A percentile compares a stretch with the other conserved stretches of the same genome.
These are phyloP conservation scores for Xylaria sp. DNA, from an alignment of 2,329 filamentous ascomycete genomes.

Conservation along the genomic window DNA sequence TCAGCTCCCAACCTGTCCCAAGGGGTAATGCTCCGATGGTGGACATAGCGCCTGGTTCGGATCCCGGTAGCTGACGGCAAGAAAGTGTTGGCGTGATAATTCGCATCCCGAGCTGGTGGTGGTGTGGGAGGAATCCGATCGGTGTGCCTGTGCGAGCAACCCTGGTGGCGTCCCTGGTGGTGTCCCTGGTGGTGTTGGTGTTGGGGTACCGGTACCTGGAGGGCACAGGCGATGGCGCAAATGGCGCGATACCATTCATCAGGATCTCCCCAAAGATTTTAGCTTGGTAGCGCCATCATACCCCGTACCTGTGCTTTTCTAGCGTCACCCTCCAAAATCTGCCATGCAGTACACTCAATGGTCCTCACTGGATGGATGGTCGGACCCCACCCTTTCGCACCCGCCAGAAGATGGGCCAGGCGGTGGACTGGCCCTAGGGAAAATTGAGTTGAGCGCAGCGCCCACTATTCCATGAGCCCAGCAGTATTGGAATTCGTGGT, in stretches of 20 bases:
- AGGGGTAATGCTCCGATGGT: too few relatives aligned
- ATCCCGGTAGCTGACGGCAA: too few relatives aligned
- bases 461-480: neutral
- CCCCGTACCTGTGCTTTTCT: constrained; percentile 27
- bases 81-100: too few relatives aligned
- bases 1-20: too few relatives aligned
- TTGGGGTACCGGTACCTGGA: constrained; percentile 39
- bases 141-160: too few relatives aligned
- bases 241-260: neutral
- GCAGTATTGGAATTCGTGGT: neutral
- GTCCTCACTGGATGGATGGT: neutral
- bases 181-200: constrained; percentile 26
- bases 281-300: constrained; percentile 27
- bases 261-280: constrained; percentile 38
- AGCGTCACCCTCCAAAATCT: constrained; percentile 32
- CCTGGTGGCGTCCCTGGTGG: neutral
- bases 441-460: neutral
- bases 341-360: constrained; percentile 3
- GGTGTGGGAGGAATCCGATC: neutral
- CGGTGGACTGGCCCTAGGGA: neutral
- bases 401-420: neutral
- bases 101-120: too few relatives aligned
- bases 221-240: neutral
- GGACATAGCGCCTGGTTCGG: too few relatives aligned
- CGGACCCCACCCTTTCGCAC: neutral